Conservation (phyloP, 2,329 filamentous ascomycete species). For the Fusarium pininemorale region DNA sequence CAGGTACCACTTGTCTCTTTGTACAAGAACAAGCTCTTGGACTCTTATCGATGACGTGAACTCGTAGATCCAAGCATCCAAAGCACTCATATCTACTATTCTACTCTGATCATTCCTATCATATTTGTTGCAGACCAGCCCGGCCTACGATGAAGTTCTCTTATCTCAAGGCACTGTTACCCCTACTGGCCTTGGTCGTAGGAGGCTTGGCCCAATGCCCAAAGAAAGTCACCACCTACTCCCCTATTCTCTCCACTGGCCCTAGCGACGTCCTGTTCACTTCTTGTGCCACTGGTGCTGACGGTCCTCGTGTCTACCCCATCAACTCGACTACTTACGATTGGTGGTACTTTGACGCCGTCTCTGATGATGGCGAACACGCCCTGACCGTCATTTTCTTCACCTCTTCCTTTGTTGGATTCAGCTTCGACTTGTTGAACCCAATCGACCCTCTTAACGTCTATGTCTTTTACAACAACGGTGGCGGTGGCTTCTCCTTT, state of each 20-base stretch:
- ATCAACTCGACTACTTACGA: background rate
- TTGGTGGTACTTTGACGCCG: background rate
- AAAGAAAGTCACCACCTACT: background rate
- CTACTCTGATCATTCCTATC: background rate
- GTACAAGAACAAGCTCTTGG: background rate
- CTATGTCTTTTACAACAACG: background rate
- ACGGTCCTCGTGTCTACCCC: background rate
- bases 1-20: background rate
- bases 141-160: background rate
- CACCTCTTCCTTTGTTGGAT: background rate
- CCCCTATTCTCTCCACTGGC: background rate
- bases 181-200: background rate
- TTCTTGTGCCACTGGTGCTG: background rate
- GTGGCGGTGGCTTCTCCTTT: background rate
- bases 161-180: background rate
- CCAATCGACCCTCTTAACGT: background rate
- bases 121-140: background rate
- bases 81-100: background rate
- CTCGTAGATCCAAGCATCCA: too few species aligned
- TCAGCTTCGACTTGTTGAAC: background rate
- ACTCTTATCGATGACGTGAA: too few species aligned
- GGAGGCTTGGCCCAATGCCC: background rate
- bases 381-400: background rate
- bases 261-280: background rate
- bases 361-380: background rate